Percentiles rank a stretch among this genome's conserved stretches.
These are phyloP conservation scores for Pouteria glomerata DNA, from an alignment of 148 eudicot species.

Conservation along the genomic window DNA sequence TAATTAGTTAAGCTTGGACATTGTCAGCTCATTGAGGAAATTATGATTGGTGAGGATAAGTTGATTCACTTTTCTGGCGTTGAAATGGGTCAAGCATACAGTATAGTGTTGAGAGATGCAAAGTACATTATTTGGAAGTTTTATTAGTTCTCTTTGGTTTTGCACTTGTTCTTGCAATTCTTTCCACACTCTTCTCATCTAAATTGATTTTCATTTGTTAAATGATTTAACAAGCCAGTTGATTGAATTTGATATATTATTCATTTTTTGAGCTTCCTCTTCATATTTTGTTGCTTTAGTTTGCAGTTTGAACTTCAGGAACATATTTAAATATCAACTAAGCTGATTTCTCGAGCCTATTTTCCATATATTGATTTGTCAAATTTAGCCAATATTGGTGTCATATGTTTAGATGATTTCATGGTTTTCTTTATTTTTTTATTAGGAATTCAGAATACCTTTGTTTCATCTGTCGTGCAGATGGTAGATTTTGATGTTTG, in stretches of 20 bases:
- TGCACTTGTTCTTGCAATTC: not conserved
- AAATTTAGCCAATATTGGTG: not conserved
- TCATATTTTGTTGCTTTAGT: not conserved
- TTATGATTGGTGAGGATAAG: slow-evolving; percentile 98
- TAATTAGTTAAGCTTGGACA: slow-evolving; percentile 94
- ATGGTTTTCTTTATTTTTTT: not conserved
- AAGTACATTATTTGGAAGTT: slow-evolving; percentile 38
- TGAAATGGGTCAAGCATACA: slow-evolving; percentile 99
- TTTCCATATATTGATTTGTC: not conserved
- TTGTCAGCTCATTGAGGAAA: slow-evolving; percentile 92
- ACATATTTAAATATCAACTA: not conserved
- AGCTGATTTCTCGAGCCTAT: not conserved
- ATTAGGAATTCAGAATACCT: not conserved
- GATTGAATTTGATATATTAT: not conserved
- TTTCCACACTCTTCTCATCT: not conserved
- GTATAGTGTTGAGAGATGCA: slow-evolving; percentile 95
- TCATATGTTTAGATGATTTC: not conserved
- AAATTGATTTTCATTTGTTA: not conserved
- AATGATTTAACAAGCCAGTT: not conserved
- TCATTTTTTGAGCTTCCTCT: not conserved
- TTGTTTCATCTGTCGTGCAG: not conserved
- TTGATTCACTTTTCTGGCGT: slow-evolving; percentile 95
- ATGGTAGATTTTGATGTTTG: not conserved
- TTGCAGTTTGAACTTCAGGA: not conserved
- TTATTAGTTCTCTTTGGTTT: not conserved